Evolutionary conservation across 352 stramenopile genomes (phyloP).

Genomic region (Globisporangium cystogenes): DNA sequence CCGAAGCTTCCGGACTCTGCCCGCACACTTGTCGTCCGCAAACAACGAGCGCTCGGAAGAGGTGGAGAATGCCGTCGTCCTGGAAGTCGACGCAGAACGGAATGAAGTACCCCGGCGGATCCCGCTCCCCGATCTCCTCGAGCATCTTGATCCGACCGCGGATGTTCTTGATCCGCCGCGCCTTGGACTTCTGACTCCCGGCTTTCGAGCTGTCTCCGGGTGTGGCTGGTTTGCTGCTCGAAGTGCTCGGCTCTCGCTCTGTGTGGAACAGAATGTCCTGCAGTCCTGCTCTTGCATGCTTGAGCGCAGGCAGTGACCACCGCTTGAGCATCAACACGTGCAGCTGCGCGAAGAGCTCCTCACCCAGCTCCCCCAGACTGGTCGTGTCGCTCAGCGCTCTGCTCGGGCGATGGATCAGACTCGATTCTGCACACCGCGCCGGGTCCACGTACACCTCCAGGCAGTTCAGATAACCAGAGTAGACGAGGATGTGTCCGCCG

Average conservation of each 20-base stretch:
- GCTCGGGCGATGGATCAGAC: neutral
- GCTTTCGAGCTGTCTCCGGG: slow-evolving; percentile 1
- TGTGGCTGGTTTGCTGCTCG: slow-evolving; percentile 6
- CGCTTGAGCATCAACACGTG: slow-evolving; percentile 27
- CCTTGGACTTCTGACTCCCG: slow-evolving; percentile 29
- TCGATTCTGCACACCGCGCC: slow-evolving; percentile 3
- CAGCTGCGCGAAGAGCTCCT: slow-evolving; percentile 27
- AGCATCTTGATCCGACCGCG: slow-evolving; percentile 34
- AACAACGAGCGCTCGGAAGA: slow-evolving; percentile 23
- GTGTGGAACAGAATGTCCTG: slow-evolving; percentile 45
- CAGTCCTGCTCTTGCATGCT: slow-evolving; percentile 32
- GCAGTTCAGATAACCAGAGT: slow-evolving; percentile 65
- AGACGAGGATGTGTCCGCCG: slow-evolving; percentile 50
- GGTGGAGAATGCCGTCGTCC: slow-evolving; percentile 30
- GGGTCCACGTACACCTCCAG: slow-evolving; percentile 46
- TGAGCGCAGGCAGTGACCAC: slow-evolving; percentile 37
- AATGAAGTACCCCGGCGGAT: slow-evolving; percentile 49
- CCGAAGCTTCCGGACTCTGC: neutral
- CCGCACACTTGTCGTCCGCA: slow-evolving; percentile 7
- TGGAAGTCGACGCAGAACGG: slow-evolving; percentile 63
- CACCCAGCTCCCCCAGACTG: slow-evolving; percentile 22
- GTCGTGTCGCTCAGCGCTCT: slow-evolving; percentile 2
- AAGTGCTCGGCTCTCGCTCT: slow-evolving; percentile 18
- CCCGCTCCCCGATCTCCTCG: slow-evolving; percentile 20
- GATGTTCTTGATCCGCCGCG: slow-evolving; percentile 59